phyloP scores from a whole-genome alignment of 179 eudicot genomes.

The Sideroxylon spinosum region DNA sequence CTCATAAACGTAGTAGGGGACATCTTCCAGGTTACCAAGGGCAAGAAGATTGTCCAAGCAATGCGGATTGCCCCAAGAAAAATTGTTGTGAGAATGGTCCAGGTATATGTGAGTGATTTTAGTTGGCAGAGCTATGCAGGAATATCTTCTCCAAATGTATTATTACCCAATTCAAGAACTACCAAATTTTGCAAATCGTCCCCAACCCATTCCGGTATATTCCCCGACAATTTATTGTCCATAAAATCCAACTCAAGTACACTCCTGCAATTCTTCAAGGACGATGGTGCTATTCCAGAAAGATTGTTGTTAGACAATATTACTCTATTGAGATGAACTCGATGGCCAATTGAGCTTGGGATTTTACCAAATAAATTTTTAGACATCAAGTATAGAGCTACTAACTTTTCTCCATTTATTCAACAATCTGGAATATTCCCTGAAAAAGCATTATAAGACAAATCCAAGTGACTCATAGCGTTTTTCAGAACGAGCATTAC shows the following conservation, averaged over 20 bases:
- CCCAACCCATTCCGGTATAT: slow-evolving; percentile 23
- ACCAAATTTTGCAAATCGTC: background rate
- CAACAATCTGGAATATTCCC: background rate
- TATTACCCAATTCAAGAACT: background rate
- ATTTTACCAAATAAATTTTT: background rate
- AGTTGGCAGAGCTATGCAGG: background rate
- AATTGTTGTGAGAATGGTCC: background rate
- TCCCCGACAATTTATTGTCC: slow-evolving; percentile 23
- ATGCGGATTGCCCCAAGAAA: background rate
- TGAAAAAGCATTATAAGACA: background rate
- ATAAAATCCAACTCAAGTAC: slow-evolving; percentile 22
- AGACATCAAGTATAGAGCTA: background rate
- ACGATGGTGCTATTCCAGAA: background rate
- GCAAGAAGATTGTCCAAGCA: background rate
- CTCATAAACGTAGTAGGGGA: no score
- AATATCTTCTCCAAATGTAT: background rate
- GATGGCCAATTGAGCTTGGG: background rate
- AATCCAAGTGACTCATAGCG: background rate
- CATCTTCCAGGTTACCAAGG: background rate
- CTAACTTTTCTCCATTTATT: background rate
- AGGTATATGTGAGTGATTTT: background rate
- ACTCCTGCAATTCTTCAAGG: slow-evolving; percentile 21
- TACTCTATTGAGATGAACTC: background rate
- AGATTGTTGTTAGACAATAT: background rate
- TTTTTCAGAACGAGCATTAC: background rate